These are phyloP conservation scores for Talaromyces funiculosus DNA, from an alignment of 2,329 filamentous ascomycete genomes.

Conservation along the genomic window DNA sequence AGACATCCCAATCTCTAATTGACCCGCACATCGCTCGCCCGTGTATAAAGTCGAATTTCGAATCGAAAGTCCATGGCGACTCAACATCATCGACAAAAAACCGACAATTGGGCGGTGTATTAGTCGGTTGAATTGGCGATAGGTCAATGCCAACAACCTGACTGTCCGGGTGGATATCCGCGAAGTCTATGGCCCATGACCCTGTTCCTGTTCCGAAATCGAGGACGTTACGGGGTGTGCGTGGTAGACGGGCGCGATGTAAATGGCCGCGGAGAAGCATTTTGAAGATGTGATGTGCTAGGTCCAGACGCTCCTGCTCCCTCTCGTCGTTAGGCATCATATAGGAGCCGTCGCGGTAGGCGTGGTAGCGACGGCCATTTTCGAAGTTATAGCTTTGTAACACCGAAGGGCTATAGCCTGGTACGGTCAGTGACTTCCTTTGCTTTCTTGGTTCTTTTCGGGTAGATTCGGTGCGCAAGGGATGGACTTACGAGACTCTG, in stretches of 20 bases:
- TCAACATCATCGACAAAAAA: constrained; percentile 24
- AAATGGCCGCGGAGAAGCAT: constrained; percentile 9
- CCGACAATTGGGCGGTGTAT: constrained; percentile 14
- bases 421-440: neutral
- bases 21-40: constrained; percentile 22
- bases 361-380: constrained; percentile 19
- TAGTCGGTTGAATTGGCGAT: constrained; percentile 19
- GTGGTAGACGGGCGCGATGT: constrained; percentile 1
- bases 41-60: constrained; percentile 25
- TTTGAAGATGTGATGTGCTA: constrained; percentile 15
- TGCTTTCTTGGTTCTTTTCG: too few relatives aligned
- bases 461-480: neutral
- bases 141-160: constrained; percentile 19
- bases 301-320: constrained; percentile 22
- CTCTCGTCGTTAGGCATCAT: constrained; percentile 22
- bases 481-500: constrained; percentile 3
- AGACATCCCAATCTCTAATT: constrained; percentile 24
- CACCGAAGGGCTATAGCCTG: constrained; percentile 7
- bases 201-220: constrained; percentile 16
- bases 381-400: constrained; percentile 14
- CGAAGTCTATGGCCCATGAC: constrained; percentile 17
- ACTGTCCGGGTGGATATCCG: constrained; percentile 12
- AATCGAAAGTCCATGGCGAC: constrained; percentile 24
- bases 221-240: constrained; percentile 8
- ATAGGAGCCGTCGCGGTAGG: constrained; percentile 18